A percentile compares a stretch with the other conserved stretches of the same genome.
phyloP scores from a whole-genome alignment of 23 red algal species.

The Pyropia haitanensis region DNA sequence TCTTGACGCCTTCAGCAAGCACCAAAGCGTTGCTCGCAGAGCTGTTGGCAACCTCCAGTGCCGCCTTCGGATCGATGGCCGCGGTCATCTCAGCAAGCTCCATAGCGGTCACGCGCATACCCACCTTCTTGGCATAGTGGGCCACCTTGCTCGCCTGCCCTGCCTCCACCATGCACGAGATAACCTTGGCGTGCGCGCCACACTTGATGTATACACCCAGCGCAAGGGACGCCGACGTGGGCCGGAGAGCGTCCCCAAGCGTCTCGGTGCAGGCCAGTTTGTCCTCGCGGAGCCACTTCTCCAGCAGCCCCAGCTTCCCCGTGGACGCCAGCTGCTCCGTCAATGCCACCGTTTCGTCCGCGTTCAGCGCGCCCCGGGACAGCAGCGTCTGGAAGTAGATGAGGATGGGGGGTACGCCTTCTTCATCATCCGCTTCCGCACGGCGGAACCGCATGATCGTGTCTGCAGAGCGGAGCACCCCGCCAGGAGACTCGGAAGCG shows the following conservation, averaged over 20 bases:
- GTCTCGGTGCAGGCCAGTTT: constrained; percentile 67
- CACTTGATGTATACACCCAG: constrained; percentile 81
- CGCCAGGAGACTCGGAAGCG: constrained; percentile 73
- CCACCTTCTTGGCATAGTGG: constrained; percentile 65
- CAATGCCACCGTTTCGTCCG: constrained; percentile 58
- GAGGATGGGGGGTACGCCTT: constrained; percentile 39
- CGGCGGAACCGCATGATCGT: constrained; percentile 62
- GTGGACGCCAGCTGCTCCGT: constrained; percentile 37
- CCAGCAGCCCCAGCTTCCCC: constrained; percentile 42
- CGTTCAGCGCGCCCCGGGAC: constrained; percentile 70
- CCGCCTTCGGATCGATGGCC: constrained; percentile 50
- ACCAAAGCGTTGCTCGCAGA: constrained; percentile 45
- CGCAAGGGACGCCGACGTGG: constrained; percentile 37
- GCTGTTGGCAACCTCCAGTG: constrained; percentile 69
- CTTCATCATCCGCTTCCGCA: constrained; percentile 14
- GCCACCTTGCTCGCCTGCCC: constrained; percentile 57
- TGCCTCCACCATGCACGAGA: constrained; percentile 56
- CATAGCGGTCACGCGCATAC: constrained; percentile 52
- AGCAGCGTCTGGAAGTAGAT: constrained; percentile 92
- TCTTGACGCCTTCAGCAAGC: constrained; percentile 22
- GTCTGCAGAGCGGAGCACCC: constrained; percentile 51
- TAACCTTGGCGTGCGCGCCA: constrained; percentile 76
- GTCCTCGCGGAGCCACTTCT: constrained; percentile 95
- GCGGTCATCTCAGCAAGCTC: constrained; percentile 64
- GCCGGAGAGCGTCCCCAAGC: constrained; percentile 65